Conservation (phyloP, 2,329 filamentous ascomycete species). For the Pseudopithomyces chartarum region DNA sequence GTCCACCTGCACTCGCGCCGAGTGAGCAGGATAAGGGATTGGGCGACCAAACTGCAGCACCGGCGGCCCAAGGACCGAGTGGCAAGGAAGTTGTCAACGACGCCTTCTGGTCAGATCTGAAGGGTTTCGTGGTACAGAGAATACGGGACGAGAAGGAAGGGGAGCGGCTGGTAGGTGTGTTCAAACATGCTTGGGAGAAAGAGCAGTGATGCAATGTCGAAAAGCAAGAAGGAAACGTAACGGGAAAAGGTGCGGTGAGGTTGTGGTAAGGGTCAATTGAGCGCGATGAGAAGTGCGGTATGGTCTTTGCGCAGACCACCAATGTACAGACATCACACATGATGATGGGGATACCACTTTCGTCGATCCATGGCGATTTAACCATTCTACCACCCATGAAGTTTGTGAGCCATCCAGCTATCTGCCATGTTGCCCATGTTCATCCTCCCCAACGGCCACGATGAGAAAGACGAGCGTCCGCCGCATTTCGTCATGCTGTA, state of each 20-base stretch:
- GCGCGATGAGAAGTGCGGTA: not conserved
- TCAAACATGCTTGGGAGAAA: slow-evolving; percentile 72
- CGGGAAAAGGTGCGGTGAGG: too few relatives aligned
- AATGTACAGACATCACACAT: slow-evolving; percentile 1
- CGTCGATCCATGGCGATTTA: slow-evolving; percentile 29
- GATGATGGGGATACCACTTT: slow-evolving; percentile 18
- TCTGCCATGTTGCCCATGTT: slow-evolving; percentile 1
- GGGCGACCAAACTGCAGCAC: slow-evolving; percentile 29
- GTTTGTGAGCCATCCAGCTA: slow-evolving; percentile 6
- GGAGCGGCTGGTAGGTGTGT: slow-evolving; percentile 67
- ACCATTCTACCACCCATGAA: slow-evolving; percentile 22
- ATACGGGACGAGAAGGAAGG: slow-evolving; percentile 72
- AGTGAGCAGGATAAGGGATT: slow-evolving; percentile 56
- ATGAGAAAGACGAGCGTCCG: slow-evolving; percentile 14
- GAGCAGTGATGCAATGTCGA: slow-evolving; percentile 18
- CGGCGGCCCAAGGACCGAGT: slow-evolving; percentile 58
- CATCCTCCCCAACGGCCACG: not conserved
- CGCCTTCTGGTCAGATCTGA: slow-evolving; percentile 86
- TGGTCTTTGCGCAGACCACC: not conserved
- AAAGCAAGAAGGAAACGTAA: not conserved
- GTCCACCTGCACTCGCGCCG: slow-evolving; percentile 55
- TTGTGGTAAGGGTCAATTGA: not conserved
- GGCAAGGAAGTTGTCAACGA: slow-evolving; percentile 67
- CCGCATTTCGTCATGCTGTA: slow-evolving; percentile 16
- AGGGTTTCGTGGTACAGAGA: slow-evolving; percentile 78